Base-by-base conservation (phyloP, 495 filamentous ascomycete species). In the Platismatia glauca region DNA sequence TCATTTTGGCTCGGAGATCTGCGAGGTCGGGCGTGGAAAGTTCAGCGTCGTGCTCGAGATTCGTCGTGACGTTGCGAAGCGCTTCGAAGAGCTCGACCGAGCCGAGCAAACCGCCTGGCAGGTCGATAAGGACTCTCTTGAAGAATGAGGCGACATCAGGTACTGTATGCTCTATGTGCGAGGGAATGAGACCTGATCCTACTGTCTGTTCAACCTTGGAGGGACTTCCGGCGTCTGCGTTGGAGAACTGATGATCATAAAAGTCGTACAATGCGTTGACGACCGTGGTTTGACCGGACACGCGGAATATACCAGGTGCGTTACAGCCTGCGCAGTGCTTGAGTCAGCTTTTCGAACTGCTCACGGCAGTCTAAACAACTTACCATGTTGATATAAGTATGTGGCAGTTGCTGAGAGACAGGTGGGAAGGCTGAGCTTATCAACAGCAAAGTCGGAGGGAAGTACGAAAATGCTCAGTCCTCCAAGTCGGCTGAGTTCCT, bases 41-140 rank as follows among this genome's bases (percentile, higher is more conserved):
- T 55, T 82, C 80, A 2, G 77, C 73, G 55, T 79, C 78, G 0
- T 72, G 74, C 60, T 78, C 74, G 20, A 82, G 75, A 52, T 84
- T 81, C 37, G 74, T 75, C 50, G 83, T 81, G 38, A 94, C 86
- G 37, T 79, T 78, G 33, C 85, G 80, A 18, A 93, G 68, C 5
- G 81, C 78, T 55, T 86, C 81, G 64, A 90, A 91, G 31, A 91
- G 70, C 29, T 76, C 72, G 41, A 82, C 67, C 31, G 86, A 88
- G 18, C 89, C 89, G 15, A 94, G 75, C 43, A 93, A 84, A 2
- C 89, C 89, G 2, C 84, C 85, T 0, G 89, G 89, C 2, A 94
- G 72, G 7, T 86, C 87, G 11, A 81, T 77, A 20, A 94, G 72
- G 9, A 94, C 73, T 34, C 80, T 81, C 68, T 89, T 90, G 73